Evolutionary conservation across 2,329 filamentous ascomycete species (phyloP).

Genomic region (Colletotrichum karsti): DNA sequence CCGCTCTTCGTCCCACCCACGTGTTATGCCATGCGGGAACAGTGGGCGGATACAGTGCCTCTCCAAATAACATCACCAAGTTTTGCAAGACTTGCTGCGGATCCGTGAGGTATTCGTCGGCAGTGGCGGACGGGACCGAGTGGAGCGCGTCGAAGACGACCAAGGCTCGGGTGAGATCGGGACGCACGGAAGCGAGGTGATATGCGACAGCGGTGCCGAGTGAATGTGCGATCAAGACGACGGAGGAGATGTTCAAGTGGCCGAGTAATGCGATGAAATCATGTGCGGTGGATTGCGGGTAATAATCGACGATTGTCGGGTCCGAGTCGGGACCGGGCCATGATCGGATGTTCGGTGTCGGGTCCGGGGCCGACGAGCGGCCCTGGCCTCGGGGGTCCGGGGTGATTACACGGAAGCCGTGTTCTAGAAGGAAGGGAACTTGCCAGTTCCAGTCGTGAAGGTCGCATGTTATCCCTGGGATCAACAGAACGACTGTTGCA

Average conservation of each 20-base stretch:
- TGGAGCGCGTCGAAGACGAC: conserved; percentile 13
- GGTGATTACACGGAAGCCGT: conserved; percentile 8
- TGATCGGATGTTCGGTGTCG: neutral
- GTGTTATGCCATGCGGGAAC: conserved; percentile 13
- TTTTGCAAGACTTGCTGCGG: neutral
- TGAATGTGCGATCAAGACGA: conserved; percentile 5
- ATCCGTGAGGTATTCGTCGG: neutral
- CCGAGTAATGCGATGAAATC: conserved; percentile 9
- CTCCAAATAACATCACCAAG: neutral
- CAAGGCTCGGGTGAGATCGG: conserved; percentile 3
- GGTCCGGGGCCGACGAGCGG: conserved; percentile 1
- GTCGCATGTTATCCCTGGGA: conserved; percentile 4
- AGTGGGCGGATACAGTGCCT: neutral
- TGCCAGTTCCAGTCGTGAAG: conserved; percentile 19
- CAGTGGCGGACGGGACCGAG: neutral
- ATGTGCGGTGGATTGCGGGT: conserved; percentile 12
- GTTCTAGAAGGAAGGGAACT: neutral
- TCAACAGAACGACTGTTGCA: neutral
- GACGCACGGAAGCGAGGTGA: conserved; percentile 3
- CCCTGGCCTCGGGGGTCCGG: conserved; percentile 12
- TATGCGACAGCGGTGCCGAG: conserved; percentile 8
- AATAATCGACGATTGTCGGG: conserved; percentile 7
- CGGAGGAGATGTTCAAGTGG: neutral
- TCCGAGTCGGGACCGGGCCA: neutral
- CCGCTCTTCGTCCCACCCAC: neutral